Evolutionary conservation across 2,329 filamentous ascomycete genomes (phyloP).

Genomic region (Verticillium nubilum): DNA sequence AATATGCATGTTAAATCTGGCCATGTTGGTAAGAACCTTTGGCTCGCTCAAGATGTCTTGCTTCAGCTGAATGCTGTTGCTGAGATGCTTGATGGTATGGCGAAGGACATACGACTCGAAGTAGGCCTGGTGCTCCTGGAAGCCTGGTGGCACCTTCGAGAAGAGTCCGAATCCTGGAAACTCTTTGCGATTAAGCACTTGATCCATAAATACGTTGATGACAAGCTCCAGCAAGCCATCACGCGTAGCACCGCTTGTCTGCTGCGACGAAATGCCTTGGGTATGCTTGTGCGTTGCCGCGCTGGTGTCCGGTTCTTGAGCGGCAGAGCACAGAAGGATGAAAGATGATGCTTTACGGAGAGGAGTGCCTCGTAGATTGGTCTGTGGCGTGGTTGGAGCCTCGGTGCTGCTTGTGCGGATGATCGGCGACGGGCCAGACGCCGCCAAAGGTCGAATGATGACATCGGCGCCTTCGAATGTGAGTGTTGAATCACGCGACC

Average conservation of each 20-base stretch:
- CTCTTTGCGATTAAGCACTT: constrained; percentile 80
- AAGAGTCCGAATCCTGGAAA: constrained; percentile 85
- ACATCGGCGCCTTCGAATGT: constrained; percentile 85
- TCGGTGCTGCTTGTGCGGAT: constrained; percentile 63
- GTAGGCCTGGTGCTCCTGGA: constrained; percentile 89
- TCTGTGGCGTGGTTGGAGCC: constrained; percentile 34
- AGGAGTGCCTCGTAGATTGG: constrained; percentile 47
- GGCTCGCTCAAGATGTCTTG: constrained; percentile 73
- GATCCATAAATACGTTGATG: constrained; percentile 76
- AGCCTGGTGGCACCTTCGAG: constrained; percentile 83
- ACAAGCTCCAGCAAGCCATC: constrained; percentile 75
- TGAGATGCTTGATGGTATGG: constrained; percentile 66
- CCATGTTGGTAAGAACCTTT: constrained; percentile 78
- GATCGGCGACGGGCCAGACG: constrained; percentile 60
- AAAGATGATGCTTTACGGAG: constrained; percentile 85
- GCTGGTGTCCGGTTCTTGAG: constrained; percentile 52
- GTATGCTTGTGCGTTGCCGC: constrained; percentile 46
- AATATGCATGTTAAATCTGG: constrained; percentile 73
- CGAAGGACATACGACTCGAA: constrained; percentile 88
- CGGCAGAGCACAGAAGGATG: constrained; percentile 70
- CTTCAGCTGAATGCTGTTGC: constrained; percentile 64
- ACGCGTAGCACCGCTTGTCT: constrained; percentile 63
- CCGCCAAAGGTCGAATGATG: constrained; percentile 67
- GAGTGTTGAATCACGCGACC: constrained; percentile 72
- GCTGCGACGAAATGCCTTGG: constrained; percentile 43